Evolutionary conservation across 352 stramenopile species (phyloP).

Genomic region (Pythium grandisporangium): DNA sequence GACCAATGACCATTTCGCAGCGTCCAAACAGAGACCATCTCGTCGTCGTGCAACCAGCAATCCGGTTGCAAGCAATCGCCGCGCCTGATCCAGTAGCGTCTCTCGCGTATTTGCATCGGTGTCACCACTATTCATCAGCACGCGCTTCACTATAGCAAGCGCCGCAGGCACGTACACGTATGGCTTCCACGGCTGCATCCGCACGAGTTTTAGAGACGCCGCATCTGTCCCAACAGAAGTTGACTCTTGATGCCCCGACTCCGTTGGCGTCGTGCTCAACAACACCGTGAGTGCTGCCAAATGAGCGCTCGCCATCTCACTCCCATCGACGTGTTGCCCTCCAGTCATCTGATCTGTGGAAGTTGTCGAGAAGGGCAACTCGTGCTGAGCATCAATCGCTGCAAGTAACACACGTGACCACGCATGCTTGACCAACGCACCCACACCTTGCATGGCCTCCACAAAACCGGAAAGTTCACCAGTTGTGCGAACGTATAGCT

Average conservation of each 20-base stretch:
- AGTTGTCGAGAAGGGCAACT: neutral
- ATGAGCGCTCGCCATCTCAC: slow-evolving; percentile 11
- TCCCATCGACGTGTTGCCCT: too few species aligned
- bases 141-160: too few species aligned
- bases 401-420: neutral
- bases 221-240: slow-evolving; percentile 4
- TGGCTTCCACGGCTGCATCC: slow-evolving; percentile 45
- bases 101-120: too few species aligned
- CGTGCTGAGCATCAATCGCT: slow-evolving; percentile 3
- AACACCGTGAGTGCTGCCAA: slow-evolving; percentile 24
- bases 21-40: too few species aligned
- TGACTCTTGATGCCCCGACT: too few species aligned
- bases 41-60: too few species aligned
- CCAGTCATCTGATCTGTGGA: too few species aligned
- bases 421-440: neutral
- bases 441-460: neutral
- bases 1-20: too few species aligned
- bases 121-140: too few species aligned
- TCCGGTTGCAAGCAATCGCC: too few species aligned
- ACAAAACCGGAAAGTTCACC: slow-evolving; percentile 3
- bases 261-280: slow-evolving; percentile 13
- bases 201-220: slow-evolving; percentile 42
- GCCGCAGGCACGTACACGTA: too few species aligned
- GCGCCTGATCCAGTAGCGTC: too few species aligned
- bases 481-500: slow-evolving; percentile 5